phyloP scores from a whole-genome alignment of 2,329 filamentous ascomycete genomes.

The Colletotrichum eleusines region DNA sequence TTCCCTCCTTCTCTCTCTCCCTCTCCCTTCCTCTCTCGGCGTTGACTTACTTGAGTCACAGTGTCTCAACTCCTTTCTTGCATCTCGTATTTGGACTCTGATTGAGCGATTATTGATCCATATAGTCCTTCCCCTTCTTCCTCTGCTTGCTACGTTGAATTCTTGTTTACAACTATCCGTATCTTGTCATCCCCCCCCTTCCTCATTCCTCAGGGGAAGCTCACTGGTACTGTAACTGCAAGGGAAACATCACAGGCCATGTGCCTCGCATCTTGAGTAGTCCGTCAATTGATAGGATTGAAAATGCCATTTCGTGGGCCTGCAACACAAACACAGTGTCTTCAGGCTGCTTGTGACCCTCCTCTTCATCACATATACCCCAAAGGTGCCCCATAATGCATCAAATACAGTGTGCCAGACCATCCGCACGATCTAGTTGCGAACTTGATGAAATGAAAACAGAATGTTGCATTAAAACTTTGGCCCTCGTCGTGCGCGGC shows the following conservation, averaged over 20 bases:
- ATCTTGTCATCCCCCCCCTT: not conserved
- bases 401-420: not conserved
- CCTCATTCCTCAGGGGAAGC: not conserved
- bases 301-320: not conserved
- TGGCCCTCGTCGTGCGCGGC: not conserved
- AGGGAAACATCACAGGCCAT: not conserved
- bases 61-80: not conserved
- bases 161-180: too few species aligned
- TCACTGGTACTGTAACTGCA: not conserved
- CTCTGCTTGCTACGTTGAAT: not conserved
- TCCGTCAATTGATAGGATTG: not conserved
- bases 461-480: not conserved
- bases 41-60: too few species aligned
- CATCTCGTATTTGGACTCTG: not conserved
- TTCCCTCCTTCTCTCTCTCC: too few species aligned
- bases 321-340: not conserved
- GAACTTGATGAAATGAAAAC: not conserved
- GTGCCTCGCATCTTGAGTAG: not conserved
- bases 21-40: not conserved
- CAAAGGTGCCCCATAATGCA: not conserved
- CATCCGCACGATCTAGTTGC: not conserved
- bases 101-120: not conserved
- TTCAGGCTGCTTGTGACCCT: not conserved
- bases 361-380: not conserved
- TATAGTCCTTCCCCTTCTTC: not conserved